phyloP scores from a whole-genome alignment of 2,329 filamentous ascomycete genomes.

The Fusarium bactridioides region DNA sequence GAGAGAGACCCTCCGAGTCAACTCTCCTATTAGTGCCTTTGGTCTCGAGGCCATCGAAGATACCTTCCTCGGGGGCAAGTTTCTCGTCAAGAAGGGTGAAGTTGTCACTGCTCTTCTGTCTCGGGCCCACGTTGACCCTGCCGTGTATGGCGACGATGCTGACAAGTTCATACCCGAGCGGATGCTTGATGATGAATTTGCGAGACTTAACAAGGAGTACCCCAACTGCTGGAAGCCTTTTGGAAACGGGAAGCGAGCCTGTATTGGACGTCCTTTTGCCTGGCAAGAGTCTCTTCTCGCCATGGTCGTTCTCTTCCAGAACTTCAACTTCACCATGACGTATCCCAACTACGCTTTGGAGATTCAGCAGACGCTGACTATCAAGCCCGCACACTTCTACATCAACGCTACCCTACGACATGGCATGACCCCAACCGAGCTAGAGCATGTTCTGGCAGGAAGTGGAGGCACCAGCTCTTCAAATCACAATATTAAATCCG shows the following conservation, averaged over 20 bases:
- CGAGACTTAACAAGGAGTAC: conserved; percentile 66
- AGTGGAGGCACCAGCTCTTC: conserved; percentile 5
- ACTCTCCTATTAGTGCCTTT: conserved; percentile 67
- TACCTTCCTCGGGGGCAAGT: conserved; percentile 67
- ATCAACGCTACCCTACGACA: conserved; percentile 66
- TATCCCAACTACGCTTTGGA: conserved; percentile 66
- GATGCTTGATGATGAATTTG: conserved; percentile 74
- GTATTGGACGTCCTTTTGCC: conserved; percentile 77
- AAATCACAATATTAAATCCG: conserved; percentile 3
- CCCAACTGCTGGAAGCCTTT: conserved; percentile 76
- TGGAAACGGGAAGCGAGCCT: conserved; percentile 74
- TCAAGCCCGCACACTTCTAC: conserved; percentile 70
- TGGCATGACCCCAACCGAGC: conserved; percentile 53
- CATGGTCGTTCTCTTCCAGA: conserved; percentile 71
- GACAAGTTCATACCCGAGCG: conserved; percentile 73
- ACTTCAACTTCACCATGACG: conserved; percentile 70
- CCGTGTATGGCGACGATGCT: conserved; percentile 71
- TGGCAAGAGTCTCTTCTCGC: conserved; percentile 75
- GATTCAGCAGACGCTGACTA: conserved; percentile 64
- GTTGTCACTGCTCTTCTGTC: conserved; percentile 58
- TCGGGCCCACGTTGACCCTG: conserved; percentile 67
- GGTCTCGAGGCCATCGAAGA: conserved; percentile 62
- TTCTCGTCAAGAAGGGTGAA: conserved; percentile 62
- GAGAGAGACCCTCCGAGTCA: conserved; percentile 70
- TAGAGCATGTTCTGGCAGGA: conserved; percentile 55